Percentiles rank a stretch among this genome's conserved stretches.
Evolutionary conservation across 805 yeast species (phyloP).

Genomic region (Teunomyces funiuensis): DNA sequence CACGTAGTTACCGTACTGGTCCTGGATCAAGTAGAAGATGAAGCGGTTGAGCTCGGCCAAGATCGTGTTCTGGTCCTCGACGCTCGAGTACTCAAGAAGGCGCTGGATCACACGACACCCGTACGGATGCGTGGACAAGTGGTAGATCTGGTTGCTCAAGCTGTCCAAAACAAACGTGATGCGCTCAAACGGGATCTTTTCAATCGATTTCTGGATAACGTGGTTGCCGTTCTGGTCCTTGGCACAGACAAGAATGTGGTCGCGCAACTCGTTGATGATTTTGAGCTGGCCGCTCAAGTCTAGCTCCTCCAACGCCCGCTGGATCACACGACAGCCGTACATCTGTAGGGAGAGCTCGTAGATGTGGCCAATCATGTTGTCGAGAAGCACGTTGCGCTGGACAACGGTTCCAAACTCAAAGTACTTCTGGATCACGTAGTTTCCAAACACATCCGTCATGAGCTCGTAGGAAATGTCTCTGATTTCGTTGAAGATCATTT

Average conservation of each 20-base stretch:
- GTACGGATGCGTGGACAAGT: conserved; percentile 90
- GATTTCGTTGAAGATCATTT: conserved; percentile 80
- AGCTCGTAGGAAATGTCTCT: conserved; percentile 70
- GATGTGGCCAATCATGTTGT: conserved; percentile 71
- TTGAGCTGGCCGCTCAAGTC: conserved; percentile 60
- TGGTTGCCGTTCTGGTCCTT: conserved; percentile 98
- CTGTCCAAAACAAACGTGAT: conserved; percentile 73
- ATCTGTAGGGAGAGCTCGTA: conserved; percentile 80
- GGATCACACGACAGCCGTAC: conserved; percentile 98
- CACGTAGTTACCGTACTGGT: conserved; percentile 97
- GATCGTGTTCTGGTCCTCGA: conserved; percentile 63
- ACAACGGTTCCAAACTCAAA: conserved; percentile 77
- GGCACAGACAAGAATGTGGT: conserved; percentile 55
- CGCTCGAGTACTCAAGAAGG: conserved; percentile 73
- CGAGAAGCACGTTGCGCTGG: conserved; percentile 69
- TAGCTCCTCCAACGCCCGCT: conserved; percentile 81
- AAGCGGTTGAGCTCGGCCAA: conserved; percentile 70
- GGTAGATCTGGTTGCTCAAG: conserved; percentile 70
- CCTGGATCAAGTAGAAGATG: conserved; percentile 78
- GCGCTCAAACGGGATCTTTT: conserved; percentile 69
- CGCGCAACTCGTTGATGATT: conserved; percentile 69
- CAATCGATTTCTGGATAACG: conserved; percentile 93
- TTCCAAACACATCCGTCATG: conserved; percentile 97
- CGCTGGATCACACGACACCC: conserved; percentile 98
- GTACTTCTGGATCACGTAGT: conserved; percentile 92